Conservation (phyloP, 805 yeast genomes). For the Lipomyces yamadae region DNA sequence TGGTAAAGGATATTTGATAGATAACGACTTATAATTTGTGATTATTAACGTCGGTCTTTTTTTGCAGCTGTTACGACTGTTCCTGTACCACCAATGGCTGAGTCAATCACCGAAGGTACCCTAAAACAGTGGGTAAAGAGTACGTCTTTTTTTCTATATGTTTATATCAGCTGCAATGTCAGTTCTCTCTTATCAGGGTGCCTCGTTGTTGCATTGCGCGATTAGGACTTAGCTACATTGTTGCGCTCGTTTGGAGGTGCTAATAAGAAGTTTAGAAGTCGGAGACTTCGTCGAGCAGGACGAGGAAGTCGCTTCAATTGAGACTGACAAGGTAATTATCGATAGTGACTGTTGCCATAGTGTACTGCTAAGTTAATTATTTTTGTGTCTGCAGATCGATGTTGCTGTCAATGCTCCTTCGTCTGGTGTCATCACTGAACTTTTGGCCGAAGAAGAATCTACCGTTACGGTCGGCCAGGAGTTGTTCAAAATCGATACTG, state of each 20-base stretch:
- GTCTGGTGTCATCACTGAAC: slow-evolving; percentile 84
- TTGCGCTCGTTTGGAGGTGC: slow-evolving; percentile 35
- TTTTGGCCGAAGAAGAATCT: slow-evolving; percentile 82
- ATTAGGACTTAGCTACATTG: no score
- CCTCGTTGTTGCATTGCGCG: no score
- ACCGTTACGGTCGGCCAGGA: slow-evolving; percentile 97
- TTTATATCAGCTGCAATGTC: not conserved
- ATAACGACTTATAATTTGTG: not conserved
- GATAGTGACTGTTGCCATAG: not conserved
- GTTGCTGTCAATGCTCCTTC: slow-evolving; percentile 96
- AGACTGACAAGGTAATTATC: slow-evolving; percentile 73
- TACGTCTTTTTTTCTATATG: slow-evolving; percentile 14
- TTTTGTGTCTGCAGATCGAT: slow-evolving; percentile 58
- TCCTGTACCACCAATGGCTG: slow-evolving; percentile 98
- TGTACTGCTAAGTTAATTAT: not conserved
- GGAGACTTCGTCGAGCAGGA: slow-evolving; percentile 89
- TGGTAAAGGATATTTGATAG: slow-evolving; percentile 13
- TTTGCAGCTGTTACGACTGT: slow-evolving; percentile 51
- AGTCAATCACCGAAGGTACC: slow-evolving; percentile 96
- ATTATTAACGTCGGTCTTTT: not conserved
- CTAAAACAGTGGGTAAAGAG: slow-evolving; percentile 59
- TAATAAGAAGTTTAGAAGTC: slow-evolving; percentile 55
- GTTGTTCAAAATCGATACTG: slow-evolving; percentile 77
- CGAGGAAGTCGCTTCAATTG: slow-evolving; percentile 94
- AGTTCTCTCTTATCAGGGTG: not conserved